These are phyloP conservation scores for Pythium myriotylum DNA, from an alignment of 352 stramenopile genomes.

Conservation along the genomic window DNA sequence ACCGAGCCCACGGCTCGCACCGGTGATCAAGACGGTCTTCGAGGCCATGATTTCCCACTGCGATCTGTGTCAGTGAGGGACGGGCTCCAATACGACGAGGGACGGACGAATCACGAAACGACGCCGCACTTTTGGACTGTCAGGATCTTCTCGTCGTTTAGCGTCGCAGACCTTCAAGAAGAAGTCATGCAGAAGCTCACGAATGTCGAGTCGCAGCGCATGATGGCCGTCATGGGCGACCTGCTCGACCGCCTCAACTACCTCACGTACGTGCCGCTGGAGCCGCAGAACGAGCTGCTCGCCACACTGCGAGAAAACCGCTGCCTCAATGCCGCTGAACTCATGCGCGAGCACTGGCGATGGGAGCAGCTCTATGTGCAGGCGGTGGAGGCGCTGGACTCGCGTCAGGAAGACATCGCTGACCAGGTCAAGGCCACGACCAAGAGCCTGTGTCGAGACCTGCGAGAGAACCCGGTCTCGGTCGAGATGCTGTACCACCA, in stretches of 20 bases:
- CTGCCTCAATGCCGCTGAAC: slow-evolving; percentile 54
- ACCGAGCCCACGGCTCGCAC: slow-evolving; percentile 34
- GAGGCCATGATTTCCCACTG: background rate
- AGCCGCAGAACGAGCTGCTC: slow-evolving; percentile 57
- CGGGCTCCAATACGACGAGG: background rate
- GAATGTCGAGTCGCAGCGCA: slow-evolving; percentile 87
- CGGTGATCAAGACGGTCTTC: slow-evolving; percentile 42
- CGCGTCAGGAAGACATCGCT: slow-evolving; percentile 63
- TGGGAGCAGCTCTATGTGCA: slow-evolving; percentile 77
- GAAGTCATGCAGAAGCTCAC: slow-evolving; percentile 83
- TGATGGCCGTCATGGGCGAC: slow-evolving; percentile 88
- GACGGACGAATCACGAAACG: slow-evolving; percentile 8
- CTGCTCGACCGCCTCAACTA: slow-evolving; percentile 85
- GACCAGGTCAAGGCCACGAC: slow-evolving; percentile 76
- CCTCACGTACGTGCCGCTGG: slow-evolving; percentile 80
- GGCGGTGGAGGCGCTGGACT: slow-evolving; percentile 59
- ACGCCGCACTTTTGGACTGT: background rate
- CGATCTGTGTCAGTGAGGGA: background rate
- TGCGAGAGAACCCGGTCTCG: slow-evolving; percentile 73
- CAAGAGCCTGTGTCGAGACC: slow-evolving; percentile 64
- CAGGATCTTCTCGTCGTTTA: no score
- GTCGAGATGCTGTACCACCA: slow-evolving; percentile 80
- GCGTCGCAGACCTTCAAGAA: no score
- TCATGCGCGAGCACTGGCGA: slow-evolving; percentile 76
- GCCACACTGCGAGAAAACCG: slow-evolving; percentile 61